A percentile compares a stretch with the other conserved stretches of the same genome.
Evolutionary conservation across 2,329 filamentous ascomycete genomes (phyloP).

Genomic region (Ceratocystiopsis minuta): DNA sequence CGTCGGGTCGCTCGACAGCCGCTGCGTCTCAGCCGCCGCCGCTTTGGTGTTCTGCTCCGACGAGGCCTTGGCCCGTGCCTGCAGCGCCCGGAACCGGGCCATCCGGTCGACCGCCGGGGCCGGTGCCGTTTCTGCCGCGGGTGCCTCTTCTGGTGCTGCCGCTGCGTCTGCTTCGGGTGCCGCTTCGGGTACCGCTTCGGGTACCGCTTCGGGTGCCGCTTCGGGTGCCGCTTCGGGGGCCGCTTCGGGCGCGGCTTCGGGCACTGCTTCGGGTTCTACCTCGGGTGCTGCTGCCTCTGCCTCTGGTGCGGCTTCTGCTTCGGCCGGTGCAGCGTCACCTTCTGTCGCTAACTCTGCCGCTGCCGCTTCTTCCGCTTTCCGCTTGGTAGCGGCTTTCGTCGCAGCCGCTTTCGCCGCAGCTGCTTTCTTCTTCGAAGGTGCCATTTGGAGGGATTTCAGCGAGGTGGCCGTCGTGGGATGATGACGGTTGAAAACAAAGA

Average conservation of each 20-base stretch:
- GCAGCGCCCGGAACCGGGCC: constrained; percentile 73
- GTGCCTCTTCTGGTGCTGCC: not conserved
- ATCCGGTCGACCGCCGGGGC: constrained; percentile 34
- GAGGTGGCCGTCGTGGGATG: too few species aligned
- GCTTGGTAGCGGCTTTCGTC: too few species aligned
- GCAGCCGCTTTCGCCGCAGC: too few species aligned
- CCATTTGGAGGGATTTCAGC: too few species aligned
- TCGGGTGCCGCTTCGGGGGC: not conserved
- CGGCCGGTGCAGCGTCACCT: not conserved
- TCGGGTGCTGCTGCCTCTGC: not conserved
- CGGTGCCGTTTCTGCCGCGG: not conserved
- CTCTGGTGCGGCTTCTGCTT: not conserved
- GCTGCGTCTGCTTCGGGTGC: not conserved
- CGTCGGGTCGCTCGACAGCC: constrained; percentile 57
- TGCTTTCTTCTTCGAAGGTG: too few species aligned
- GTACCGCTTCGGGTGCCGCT: not conserved
- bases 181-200: not conserved
- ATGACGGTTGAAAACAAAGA: too few species aligned
- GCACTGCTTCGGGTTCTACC: not conserved
- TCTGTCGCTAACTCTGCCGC: not conserved
- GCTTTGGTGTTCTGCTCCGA: constrained; percentile 64
- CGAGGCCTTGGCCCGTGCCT: constrained; percentile 60
- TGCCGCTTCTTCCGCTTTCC: not conserved
- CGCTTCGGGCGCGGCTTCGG: not conserved
- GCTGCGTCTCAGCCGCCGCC: constrained; percentile 65